Evolutionary conservation across 1,284 basidiomycete species (phyloP), one percentile per base, ranked within the genome.

Genomic region (Ceratobasidium sp.): DNA sequence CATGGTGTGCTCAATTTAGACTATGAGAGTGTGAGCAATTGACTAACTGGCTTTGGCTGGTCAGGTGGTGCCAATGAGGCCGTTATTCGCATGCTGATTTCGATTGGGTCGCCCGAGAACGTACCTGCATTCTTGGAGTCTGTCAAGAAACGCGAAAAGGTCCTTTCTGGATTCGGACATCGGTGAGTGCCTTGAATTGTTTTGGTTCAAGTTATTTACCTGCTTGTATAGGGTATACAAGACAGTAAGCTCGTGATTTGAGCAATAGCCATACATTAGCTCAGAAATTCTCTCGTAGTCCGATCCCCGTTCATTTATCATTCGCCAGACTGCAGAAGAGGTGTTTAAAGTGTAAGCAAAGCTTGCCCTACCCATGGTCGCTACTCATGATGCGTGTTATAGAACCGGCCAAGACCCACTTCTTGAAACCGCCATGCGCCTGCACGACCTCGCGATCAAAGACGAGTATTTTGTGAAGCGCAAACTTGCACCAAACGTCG

Each of bases 11-110:
- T 22, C 39, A 14, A 27, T 51, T 16, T 11, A 5, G 2, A 27
- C 29, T 56, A 29, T 16, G 1, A 19, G 11, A 29, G 16, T 16
- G 27, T 24, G 19, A 24, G 19, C 19, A 39, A 41, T 24, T 59
- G 43, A 51, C 58, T 65, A 62, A 27, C 74, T 48, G 24, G 48
- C 16, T 8, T 31, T 7, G 39, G 7, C 11, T 76, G 22, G 9
- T 22, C 77, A 90, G 89, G 92, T 77, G 92, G 92, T 75, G 93
- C 93, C 4, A 94, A 94, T 78, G 93, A 94, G 82, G 93, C 93
- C 13, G 94, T 95, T 75, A 94, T 96, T 80, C 88, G 93, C 19
- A 95, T 96, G 94, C 84, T 96, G 59, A 87, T 94, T 58, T 90
- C 91, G 0, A 94, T 96, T 76, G 94, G 93, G 78, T 89, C 56